phyloP scores from a whole-genome alignment of 495 filamentous ascomycete species.

The Usnea hakonensis region DNA sequence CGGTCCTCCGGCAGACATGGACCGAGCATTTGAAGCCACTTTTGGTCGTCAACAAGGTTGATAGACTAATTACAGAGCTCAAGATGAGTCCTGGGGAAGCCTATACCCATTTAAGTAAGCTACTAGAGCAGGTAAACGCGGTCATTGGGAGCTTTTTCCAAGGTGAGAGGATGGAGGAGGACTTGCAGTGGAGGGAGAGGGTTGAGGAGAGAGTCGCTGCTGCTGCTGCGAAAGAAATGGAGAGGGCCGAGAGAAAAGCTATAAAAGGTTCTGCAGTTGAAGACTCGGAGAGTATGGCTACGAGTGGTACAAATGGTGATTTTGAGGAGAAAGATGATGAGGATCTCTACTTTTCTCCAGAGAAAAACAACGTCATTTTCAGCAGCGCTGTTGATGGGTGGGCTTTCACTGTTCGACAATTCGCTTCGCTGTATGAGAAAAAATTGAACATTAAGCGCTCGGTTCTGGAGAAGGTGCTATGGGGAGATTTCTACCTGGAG shows the following conservation, averaged over 20 bases:
- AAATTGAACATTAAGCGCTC: conserved; percentile 91
- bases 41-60: conserved; percentile 96
- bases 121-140: conserved; percentile 93
- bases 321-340: conserved; percentile 95
- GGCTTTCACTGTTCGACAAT: conserved; percentile 95
- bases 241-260: conserved; percentile 45
- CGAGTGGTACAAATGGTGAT: conserved; percentile 28
- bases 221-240: conserved; percentile 39
- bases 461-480: conserved; percentile 89
- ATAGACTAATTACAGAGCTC: conserved; percentile 84
- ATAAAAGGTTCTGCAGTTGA: conserved; percentile 28
- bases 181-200: conserved; percentile 88
- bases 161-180: conserved; percentile 97
- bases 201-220: conserved; percentile 76
- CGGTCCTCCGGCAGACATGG: conserved; percentile 91
- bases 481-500: conserved; percentile 95
- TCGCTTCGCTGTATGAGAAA: conserved; percentile 89
- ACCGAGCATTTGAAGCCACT: conserved; percentile 91
- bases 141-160: conserved; percentile 97
- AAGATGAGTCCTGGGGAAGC: conserved; percentile 88
- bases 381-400: conserved; percentile 95
- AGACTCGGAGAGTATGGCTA: conserved; percentile 36
- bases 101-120: conserved; percentile 78
- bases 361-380: conserved; percentile 98
- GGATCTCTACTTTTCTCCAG: conserved; percentile 94